Conservation (phyloP, 2,329 filamentous ascomycete species). For the Massarina eburnea region DNA sequence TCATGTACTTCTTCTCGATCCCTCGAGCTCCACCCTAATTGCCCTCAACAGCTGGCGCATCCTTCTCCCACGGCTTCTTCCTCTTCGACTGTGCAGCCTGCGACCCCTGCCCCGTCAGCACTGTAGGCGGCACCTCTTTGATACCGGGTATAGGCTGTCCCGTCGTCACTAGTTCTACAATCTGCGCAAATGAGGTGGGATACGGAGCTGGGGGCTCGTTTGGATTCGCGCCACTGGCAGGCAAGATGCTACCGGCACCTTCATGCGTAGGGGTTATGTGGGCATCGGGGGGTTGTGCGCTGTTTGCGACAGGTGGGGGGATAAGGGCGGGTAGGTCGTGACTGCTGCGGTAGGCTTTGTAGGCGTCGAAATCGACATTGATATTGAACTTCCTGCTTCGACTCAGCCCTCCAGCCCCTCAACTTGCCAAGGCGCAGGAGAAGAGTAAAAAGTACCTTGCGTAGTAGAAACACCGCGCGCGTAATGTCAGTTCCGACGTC, state of each 20-base stretch:
- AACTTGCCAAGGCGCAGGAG: background rate
- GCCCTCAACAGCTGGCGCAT: conserved; percentile 28
- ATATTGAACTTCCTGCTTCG: conserved; percentile 43
- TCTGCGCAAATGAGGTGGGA: conserved; percentile 79
- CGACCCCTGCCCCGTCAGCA: conserved; percentile 70
- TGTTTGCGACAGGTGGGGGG: conserved; percentile 13
- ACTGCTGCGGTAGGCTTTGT: conserved; percentile 63
- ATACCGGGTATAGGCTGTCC: conserved; percentile 86
- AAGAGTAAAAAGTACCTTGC: conserved; percentile 40
- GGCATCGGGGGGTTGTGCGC: conserved; percentile 14
- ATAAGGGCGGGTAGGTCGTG: conserved; percentile 22
- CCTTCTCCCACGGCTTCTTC: conserved; percentile 80
- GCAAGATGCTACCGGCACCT: conserved; percentile 24
- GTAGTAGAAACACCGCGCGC: conserved; percentile 72
- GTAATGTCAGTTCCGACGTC: conserved; percentile 60
- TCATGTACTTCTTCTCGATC: background rate
- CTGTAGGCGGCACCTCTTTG: conserved; percentile 78
- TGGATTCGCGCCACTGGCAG: conserved; percentile 14
- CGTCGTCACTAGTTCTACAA: conserved; percentile 80
- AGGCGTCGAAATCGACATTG: conserved; percentile 65
- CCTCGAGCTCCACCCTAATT: background rate
- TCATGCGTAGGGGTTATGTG: conserved; percentile 15
- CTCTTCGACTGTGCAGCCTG: conserved; percentile 55
- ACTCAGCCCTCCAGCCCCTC: background rate
- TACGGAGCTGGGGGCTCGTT: conserved; percentile 63